These are phyloP conservation scores for Magnolia sinica DNA, from an alignment of 164 flowering plant species.

Conservation along the genomic window DNA sequence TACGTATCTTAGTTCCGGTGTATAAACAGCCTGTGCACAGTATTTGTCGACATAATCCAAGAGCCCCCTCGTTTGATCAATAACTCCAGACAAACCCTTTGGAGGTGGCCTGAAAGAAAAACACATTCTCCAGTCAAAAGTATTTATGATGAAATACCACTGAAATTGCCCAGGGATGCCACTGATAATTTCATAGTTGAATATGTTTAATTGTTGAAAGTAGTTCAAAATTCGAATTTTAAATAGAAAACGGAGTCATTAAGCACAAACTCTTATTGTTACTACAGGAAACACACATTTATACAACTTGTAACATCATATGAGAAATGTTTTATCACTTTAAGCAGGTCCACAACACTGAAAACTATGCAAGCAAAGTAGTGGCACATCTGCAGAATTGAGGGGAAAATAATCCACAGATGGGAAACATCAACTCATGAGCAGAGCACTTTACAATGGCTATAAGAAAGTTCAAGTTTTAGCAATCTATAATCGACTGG, in stretches of 20 bases:
- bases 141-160: background rate
- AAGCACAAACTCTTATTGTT: too few species aligned
- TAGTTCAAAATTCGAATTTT: background rate
- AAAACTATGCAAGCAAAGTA: background rate
- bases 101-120: constrained; percentile 68
- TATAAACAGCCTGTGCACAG: constrained; percentile 71
- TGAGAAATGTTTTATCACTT: background rate
- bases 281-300: background rate
- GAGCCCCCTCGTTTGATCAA: constrained; percentile 97
- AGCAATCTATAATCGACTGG: background rate
- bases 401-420: background rate
- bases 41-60: constrained; percentile 64
- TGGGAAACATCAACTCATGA: background rate
- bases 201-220: background rate
- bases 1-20: constrained; percentile 69
- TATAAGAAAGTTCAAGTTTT: background rate
- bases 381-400: background rate
- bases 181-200: background rate
- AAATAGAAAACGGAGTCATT: background rate
- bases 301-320: background rate
- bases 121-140: background rate
- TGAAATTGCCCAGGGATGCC: background rate
- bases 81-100: constrained; percentile 75
- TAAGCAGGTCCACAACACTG: background rate
- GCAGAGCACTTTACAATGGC: background rate